Evolutionary conservation across 352 stramenopile species (phyloP), one percentile per base, ranked within the genome.

Genomic region (Globisporangium orthogonon): DNA sequence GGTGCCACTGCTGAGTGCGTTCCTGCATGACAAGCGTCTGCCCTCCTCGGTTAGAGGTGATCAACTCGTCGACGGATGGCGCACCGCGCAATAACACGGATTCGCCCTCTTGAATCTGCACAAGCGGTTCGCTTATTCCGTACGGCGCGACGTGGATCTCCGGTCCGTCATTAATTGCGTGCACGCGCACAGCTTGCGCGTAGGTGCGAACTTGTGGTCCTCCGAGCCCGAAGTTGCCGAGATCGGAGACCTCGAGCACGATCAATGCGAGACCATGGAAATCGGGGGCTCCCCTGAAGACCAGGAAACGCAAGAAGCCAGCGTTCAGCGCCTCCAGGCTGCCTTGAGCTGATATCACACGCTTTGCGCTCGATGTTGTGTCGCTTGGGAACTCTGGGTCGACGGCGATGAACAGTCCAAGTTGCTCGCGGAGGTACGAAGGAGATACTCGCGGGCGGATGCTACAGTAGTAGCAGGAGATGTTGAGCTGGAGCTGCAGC

Each of bases 61-160:
- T 15, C 10, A 63, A 51, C 18, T 62, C 56, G 4, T 52, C 50
- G 41, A 70, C 18, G 0, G 50, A 52, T 13, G 66, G 69, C 5
- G 74, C 73, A 9, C 78, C 78, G 23, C 61, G 60, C 23, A 88
- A 59, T 2, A 88, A 47, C 40, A 83, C 52, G 0, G 67, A 70
- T 9, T 39, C 58, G 50, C 56, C 58, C 46, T 86, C 75, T 11
- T 75, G 65, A 4, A 86, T 65, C n/a, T 66, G 53, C 41, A 85
- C 60, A 33, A 68, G 47, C 29, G 71, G 61, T 30, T 75, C 51
- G 3, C 57, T 54, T n/a, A 54, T 63, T 11, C 71, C 63, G 45
- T 68, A 83, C 35, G 69, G 69, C 5, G 78, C 73, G 11, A 78
- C 23, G 18, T 69, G 35, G 47, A 85, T 71, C 53, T 76, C 53